phyloP scores from a whole-genome alignment of 1,284 basidiomycete species.

The Trichosporon ovoides region DNA sequence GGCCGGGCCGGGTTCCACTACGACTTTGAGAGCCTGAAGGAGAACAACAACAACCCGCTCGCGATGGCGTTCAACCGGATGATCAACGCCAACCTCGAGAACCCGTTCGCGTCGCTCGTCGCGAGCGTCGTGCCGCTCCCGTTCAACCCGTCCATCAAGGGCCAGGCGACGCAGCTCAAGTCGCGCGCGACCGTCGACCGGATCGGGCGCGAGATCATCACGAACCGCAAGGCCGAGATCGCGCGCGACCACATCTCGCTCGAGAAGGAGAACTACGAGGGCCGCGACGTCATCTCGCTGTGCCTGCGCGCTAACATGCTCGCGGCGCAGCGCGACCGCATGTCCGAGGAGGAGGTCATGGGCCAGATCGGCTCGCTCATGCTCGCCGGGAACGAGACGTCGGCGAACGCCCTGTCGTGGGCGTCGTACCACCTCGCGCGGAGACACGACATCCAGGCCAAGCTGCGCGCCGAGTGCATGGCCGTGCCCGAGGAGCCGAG shows the following conservation, averaged over 20 bases:
- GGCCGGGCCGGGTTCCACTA: conserved; percentile 67
- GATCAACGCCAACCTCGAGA: conserved; percentile 52
- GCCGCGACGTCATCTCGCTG: conserved; percentile 47
- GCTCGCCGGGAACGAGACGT: conserved; percentile 67
- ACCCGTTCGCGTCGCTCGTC: conserved; percentile 11
- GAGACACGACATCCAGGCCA: conserved; percentile 55
- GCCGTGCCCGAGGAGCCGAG: conserved; percentile 45
- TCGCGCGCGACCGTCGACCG: not conserved
- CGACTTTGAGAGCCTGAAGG: conserved; percentile 52
- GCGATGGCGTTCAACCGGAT: conserved; percentile 57
- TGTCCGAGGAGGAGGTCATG: conserved; percentile 63
- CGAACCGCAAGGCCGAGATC: conserved; percentile 25
- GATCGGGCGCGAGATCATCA: conserved; percentile 31
- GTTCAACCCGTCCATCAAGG: conserved; percentile 8
- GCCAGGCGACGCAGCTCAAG: not conserved
- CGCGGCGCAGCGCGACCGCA: conserved; percentile 53
- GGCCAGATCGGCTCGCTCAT: conserved; percentile 70
- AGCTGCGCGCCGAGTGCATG: conserved; percentile 56
- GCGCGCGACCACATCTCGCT: conserved; percentile 26
- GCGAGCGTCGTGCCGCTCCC: conserved; percentile 17
- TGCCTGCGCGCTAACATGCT: conserved; percentile 58
- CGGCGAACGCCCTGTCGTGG: conserved; percentile 66
- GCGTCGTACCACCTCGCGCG: conserved; percentile 61
- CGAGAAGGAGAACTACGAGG: conserved; percentile 52
- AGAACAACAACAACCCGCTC: conserved; percentile 54